These are phyloP conservation scores for Trichomonascus vanleenenianus DNA, from an alignment of 805 yeast species.

Conservation along the genomic window DNA sequence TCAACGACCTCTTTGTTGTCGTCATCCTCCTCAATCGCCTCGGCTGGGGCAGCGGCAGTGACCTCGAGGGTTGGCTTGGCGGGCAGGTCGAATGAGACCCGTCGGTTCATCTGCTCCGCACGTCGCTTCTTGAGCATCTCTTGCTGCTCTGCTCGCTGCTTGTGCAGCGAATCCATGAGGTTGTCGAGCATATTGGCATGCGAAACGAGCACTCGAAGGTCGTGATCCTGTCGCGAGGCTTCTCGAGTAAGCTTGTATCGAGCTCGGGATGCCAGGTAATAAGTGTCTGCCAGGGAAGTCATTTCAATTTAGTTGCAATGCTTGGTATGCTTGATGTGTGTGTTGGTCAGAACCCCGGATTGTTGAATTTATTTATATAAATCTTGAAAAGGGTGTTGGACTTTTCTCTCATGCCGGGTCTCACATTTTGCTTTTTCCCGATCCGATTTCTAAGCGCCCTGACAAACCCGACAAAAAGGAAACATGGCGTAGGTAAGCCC, in stretches of 20 bases:
- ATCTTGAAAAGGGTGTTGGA: too few species aligned
- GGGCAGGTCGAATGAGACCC: conserved; percentile 8
- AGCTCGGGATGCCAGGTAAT: conserved; percentile 56
- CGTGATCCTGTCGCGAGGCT: conserved; percentile 49
- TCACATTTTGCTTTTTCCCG: too few species aligned
- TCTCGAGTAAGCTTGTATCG: conserved; percentile 55
- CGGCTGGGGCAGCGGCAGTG: conserved; percentile 10
- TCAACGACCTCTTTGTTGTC: conserved; percentile 9
- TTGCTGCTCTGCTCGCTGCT: conserved; percentile 15
- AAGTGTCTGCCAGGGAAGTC: conserved; percentile 33
- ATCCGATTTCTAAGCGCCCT: too few species aligned
- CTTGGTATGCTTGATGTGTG: conserved; percentile 1
- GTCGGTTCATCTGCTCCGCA: not conserved
- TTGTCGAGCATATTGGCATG: conserved; percentile 67
- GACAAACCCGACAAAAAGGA: too few species aligned
- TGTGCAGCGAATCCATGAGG: conserved; percentile 41
- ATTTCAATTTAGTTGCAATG: conserved; percentile 3
- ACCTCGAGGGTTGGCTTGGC: not conserved
- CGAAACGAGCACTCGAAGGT: conserved; percentile 50
- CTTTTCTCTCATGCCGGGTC: too few species aligned
- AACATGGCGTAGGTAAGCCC: too few species aligned
- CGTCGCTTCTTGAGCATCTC: conserved; percentile 14
- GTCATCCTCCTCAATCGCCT: conserved; percentile 2
- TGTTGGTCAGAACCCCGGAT: too few species aligned
- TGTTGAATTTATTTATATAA: too few species aligned